Base-by-base conservation (phyloP, 495 filamentous ascomycete genomes). In the Podospora anserina region DNA sequence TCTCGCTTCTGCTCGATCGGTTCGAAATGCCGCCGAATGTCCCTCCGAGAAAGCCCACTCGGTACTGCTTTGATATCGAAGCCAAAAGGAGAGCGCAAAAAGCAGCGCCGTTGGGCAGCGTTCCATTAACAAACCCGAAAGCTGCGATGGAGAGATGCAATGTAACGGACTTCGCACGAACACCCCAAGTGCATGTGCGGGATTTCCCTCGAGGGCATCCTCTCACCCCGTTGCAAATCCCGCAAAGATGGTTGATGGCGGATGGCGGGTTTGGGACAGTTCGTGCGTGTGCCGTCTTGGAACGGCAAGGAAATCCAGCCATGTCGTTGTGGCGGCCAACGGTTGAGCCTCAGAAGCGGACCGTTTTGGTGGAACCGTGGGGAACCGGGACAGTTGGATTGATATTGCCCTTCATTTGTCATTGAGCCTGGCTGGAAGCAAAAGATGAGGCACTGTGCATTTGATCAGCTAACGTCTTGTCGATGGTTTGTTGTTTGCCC, bases 101-200 rank as follows among this genome's bases (percentile, higher is more conserved):
- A 69, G 56, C 15, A 66, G 20, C 61, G 16, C 27, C 27, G 59
- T 26, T 39, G 1, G 30, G 7, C 23, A 74, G 70, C 68, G 74
- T 76, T 75, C 69, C 75, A 77, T 75, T 69, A 68, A 66, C 62
- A 67, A 64, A 69, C 74, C 72, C 74, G 67, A 68, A 55, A 71
- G 44, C 70, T 69, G 72, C 66, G 75, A 76, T 75, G 74, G 70
- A 66, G 30, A 70, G 69, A 75, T 72, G 75, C 74, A 74, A 76
- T 77, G 74, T 70, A 75, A 77, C 75, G 55, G 59, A n/a, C 30
- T 63, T 63, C 30, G 30, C 61, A 63, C 61, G 61, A 63, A 68
- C 49, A 62, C 72, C 62, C 68, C 69, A 32, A 65, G 28, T 59
- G 63, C 56, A 61, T 60, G 23, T 23, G 66, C 68, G 68, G 69